Evolutionary conservation across 768 basidiomycete genomes (phyloP).

Genomic region (Candolleomyces efflorescens): DNA sequence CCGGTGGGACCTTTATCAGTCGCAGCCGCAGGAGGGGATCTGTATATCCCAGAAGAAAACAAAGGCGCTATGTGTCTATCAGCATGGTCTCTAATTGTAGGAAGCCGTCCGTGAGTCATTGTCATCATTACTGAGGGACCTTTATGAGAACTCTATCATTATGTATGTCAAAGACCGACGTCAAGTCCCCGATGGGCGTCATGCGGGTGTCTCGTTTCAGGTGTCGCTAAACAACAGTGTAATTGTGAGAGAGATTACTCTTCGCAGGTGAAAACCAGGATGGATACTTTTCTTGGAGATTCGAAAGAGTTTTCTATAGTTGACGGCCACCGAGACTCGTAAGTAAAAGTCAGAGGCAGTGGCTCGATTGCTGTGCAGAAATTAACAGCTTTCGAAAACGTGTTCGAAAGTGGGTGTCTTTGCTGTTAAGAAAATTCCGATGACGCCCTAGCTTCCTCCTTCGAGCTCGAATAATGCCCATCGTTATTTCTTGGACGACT

Average conservation of each 20-base stretch:
- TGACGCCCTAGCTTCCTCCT: background rate
- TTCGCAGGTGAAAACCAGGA: background rate
- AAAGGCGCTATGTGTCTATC: background rate
- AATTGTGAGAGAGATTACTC: background rate
- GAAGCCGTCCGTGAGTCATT: background rate
- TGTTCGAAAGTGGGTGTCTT: background rate
- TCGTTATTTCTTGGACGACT: background rate
- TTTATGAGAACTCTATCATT: conserved; percentile 1
- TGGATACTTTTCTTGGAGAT: background rate
- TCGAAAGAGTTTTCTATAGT: no score
- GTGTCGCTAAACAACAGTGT: background rate
- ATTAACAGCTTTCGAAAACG: conserved; percentile 6
- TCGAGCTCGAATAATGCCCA: background rate
- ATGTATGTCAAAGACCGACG: conserved; percentile 3
- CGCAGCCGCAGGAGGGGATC: background rate
- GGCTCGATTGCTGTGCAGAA: background rate
- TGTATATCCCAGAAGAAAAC: background rate
- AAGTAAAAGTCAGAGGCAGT: background rate
- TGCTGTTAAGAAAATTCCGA: background rate
- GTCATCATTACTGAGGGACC: background rate
- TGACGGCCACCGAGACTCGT: no score
- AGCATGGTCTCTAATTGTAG: background rate
- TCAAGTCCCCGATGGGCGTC: background rate
- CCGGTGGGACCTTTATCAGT: background rate
- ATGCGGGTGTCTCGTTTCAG: background rate